Evolutionary conservation across 208 protist genomes (phyloP), one percentile per base, ranked within the genome.

Genomic region (Kentomonas sorsogonicus): DNA sequence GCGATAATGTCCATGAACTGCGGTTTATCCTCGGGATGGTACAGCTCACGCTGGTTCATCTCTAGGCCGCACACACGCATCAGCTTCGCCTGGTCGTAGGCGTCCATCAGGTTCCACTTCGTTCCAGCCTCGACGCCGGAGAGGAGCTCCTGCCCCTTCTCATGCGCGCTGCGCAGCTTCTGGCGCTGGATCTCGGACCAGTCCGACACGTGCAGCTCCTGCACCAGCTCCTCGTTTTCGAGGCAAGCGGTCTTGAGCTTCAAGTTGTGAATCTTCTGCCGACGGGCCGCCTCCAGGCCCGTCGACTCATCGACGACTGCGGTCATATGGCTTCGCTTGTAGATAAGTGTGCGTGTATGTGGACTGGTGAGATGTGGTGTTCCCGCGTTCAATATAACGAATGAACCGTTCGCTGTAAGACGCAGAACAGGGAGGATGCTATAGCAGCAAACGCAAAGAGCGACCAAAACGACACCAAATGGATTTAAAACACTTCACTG

Each of bases 201-300:
- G 75, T 90, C 83, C 6, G 79, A 87, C 13, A 90, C 68, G 69
- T 90, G 83, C 68, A 90, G 77, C 65, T 90, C 83, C 72, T 90
- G 83, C 31, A 90, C 52, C 25, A 90, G 56, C 69, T 90, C 83
- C 62, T 88, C 79, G 62, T 91, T 91, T 69, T 85, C 76, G 33
- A 87, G 67, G 55, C 79, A 85, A 22, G 63, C 79, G 31, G 83
- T 91, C 74, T 87, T 91, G 56, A 91, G 74, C 77, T 91, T 91
- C 71, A 91, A 65, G 50, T 91, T 91, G 77, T 91, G 82, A 50
- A 83, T 89, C 72, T 84, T 85, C 77, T 84, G 84, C 78, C 89
- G 87, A 72, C 86, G 82, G 27, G 86, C 82, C 18, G 82, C 86
- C 70, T 90, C 86, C 31, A 92, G 73, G 27, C 83, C 79, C 66